phyloP scores from a whole-genome alignment of 176 grass and related monocot species.

The Carex myosuroides region DNA sequence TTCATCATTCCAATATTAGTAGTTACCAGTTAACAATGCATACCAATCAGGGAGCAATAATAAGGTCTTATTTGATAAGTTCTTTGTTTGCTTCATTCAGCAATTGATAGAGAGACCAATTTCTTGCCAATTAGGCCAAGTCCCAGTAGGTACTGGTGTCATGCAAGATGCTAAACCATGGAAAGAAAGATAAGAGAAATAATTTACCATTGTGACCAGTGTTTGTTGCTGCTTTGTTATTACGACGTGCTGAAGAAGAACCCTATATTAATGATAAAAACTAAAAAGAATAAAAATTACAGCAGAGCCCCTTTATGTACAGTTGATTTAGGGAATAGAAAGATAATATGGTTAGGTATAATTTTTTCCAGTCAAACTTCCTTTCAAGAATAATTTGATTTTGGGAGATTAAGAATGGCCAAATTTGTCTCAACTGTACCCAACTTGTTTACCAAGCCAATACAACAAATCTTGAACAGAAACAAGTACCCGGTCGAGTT shows the following conservation, averaged over 20 bases:
- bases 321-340: not conserved
- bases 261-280: slow-evolving; percentile 27
- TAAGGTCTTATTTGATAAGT: slow-evolving; percentile 29
- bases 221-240: not conserved
- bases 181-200: not conserved
- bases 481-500: not conserved
- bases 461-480: not conserved
- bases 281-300: not conserved
- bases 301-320: not conserved
- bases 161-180: slow-evolving; percentile 11
- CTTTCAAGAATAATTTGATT: not conserved
- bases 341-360: not conserved
- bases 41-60: slow-evolving; percentile 25
- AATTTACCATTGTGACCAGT: slow-evolving; percentile 12
- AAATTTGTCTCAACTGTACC: not conserved
- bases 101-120: not conserved
- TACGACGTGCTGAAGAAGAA: slow-evolving; percentile 17
- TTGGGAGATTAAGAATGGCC: not conserved
- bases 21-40: not conserved
- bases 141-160: not conserved
- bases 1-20: not conserved
- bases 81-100: not conserved
- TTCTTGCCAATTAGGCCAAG: not conserved
- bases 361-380: not conserved
- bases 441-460: not conserved